Percentiles rank a stretch among this genome's conserved stretches.
These are phyloP conservation scores for Crucihimalaya himalaica DNA, from an alignment of 345 rosid species.

Conservation along the genomic window DNA sequence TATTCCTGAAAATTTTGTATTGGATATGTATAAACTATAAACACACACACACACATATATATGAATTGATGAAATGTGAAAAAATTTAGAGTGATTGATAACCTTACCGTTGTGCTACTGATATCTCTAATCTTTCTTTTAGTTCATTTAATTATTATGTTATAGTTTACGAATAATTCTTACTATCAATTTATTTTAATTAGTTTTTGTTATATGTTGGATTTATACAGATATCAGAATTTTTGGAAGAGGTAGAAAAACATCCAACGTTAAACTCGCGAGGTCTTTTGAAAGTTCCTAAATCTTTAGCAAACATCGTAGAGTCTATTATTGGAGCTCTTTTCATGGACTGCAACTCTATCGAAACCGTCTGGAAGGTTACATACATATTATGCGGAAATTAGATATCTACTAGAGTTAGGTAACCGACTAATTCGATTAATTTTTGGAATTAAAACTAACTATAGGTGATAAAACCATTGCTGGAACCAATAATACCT, in stretches of 20 bases:
- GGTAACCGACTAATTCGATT: neutral
- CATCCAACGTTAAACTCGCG: constrained; percentile 62
- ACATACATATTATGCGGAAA: neutral
- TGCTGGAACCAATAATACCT: constrained; percentile 61
- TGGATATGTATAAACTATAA: too few species aligned
- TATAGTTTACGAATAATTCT: too few species aligned
- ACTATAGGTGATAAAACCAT: constrained; percentile 49
- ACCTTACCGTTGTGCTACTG: too few species aligned
- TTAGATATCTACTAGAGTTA: neutral
- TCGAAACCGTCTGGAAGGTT: constrained; percentile 62
- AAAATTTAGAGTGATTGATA: too few species aligned
- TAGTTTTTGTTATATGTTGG: too few species aligned
- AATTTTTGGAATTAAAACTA: neutral
- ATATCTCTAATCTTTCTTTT: too few species aligned
- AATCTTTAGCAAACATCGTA: constrained; percentile 61
- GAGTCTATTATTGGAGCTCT: constrained; percentile 64
- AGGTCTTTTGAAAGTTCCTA: constrained; percentile 58
- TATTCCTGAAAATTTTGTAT: too few species aligned
- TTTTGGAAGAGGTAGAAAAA: constrained; percentile 42
- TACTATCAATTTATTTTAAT: too few species aligned
- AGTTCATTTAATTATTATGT: too few species aligned
- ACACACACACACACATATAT: too few species aligned
- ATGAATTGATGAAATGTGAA: too few species aligned
- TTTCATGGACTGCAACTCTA: constrained; percentile 45
- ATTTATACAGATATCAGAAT: constrained; percentile 55